Base-by-base conservation (phyloP, 2,329 filamentous ascomycete genomes). In the Penicillium sp. region DNA sequence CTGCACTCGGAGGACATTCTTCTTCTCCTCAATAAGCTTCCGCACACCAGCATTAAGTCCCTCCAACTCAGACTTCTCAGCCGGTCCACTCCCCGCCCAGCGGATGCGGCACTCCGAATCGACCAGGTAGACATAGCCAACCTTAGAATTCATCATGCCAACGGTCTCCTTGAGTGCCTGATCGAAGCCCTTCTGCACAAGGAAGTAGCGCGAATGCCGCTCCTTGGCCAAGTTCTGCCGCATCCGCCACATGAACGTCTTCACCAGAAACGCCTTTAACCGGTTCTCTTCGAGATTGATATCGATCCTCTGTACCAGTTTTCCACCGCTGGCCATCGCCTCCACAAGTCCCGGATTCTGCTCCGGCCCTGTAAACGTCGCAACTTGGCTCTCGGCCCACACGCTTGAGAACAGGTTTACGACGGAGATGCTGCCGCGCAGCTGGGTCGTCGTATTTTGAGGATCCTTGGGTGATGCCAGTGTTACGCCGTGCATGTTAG, bases 111-210 rank as follows among this genome's bases (percentile, higher is more conserved):
- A 96, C 61, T 92, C 81, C 60, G 86, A 81, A 72, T 99, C 94
- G 56, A 99, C 81, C 46, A 99, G 81, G 74, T 96, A 99, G 5
- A 92, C 88, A 76, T 97, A 97, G 37, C 92, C 93, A 34, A 97
- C 93, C 75, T 92, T 95, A 63, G 85, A 86, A 75, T 99, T 99
- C 70, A 96, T 78, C 70, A 96, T 73, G 5, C 84, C 85, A 66
- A 87, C 81, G 5, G 81, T 79, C 66, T 86, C 82, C 61, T 82
- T 79, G 39, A 86, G 76, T 18, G 77, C 72, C 47, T 85, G 81
- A 14, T 74, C 78, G 22, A 87, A 75, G 2, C 84, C 84, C 58
- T 78, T 82, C 57, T 79, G 76, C 18, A 87, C 79, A 53, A 87
- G 72, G 66, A 87, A 87, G 64, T 86, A 87, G 55, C 77, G 76